A percentile compares a stretch with the other conserved stretches of the same genome.
phyloP scores from a whole-genome alignment of 2,329 filamentous ascomycete genomes.

The Hypocrella siamensis region DNA sequence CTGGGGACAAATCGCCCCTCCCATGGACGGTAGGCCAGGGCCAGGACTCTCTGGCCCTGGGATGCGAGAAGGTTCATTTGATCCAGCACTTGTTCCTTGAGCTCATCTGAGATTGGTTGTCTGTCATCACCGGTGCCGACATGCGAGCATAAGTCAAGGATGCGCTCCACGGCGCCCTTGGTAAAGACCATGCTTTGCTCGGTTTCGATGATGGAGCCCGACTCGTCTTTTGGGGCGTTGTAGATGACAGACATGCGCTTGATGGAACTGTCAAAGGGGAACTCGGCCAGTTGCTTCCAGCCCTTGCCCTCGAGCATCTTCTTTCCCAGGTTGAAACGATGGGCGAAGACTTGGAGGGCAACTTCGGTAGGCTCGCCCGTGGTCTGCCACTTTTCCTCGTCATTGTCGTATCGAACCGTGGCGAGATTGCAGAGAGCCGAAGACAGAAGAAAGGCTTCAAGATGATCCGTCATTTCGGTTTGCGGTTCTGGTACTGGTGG shows the following conservation, averaged over 20 bases:
- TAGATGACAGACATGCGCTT: constrained; percentile 73
- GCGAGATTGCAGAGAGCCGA: constrained; percentile 50
- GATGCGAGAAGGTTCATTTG: constrained; percentile 46
- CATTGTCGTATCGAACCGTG: constrained; percentile 39
- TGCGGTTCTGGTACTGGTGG: constrained; percentile 17
- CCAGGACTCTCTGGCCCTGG: constrained; percentile 57
- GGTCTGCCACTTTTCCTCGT: constrained; percentile 45
- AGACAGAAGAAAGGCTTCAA: constrained; percentile 35
- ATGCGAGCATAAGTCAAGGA: constrained; percentile 39
- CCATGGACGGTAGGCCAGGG: constrained; percentile 49
- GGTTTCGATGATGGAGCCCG: constrained; percentile 19
- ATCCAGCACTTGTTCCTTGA: constrained; percentile 31
- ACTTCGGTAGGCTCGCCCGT: constrained; percentile 62
- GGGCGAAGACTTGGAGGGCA: constrained; percentile 59
- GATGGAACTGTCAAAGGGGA: constrained; percentile 63
- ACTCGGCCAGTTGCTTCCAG: constrained; percentile 54
- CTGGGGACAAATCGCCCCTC: constrained; percentile 30
- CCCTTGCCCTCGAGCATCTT: constrained; percentile 31
- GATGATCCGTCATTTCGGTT: constrained; percentile 31
- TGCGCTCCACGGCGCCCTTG: constrained; percentile 46
- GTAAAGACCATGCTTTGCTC: constrained; percentile 39
- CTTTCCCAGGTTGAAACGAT: constrained; percentile 47
- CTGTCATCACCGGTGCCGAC: constrained; percentile 26
- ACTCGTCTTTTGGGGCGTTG: constrained; percentile 27
- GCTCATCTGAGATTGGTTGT: constrained; percentile 31